Percentiles rank a stretch among this genome's conserved stretches.
phyloP scores from a whole-genome alignment of 164 flowering plant species.

The Umbilicus rupestris region DNA sequence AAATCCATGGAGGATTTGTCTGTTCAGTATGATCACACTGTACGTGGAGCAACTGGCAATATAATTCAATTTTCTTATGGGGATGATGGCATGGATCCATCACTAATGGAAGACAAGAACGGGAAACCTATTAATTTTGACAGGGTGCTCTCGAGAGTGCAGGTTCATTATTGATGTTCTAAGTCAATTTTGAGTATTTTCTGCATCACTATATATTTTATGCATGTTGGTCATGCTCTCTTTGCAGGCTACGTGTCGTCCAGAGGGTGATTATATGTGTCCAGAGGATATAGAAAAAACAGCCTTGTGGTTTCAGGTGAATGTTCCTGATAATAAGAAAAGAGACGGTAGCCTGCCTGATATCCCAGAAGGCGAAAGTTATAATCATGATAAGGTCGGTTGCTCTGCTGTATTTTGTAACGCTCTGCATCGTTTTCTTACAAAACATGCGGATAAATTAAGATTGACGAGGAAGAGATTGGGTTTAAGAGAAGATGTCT shows the following conservation, averaged over 20 bases:
- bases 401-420: conserved; percentile 44
- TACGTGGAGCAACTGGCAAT: conserved; percentile 66
- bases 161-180: conserved; percentile 32
- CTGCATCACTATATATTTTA: not conserved
- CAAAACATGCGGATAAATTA: conserved; percentile 14
- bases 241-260: conserved; percentile 78
- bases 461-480: conserved; percentile 20
- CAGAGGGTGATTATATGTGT: conserved; percentile 29
- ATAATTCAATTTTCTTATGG: conserved; percentile 88
- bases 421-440: conserved; percentile 33
- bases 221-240: not conserved
- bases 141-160: conserved; percentile 55
- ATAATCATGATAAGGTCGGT: conserved; percentile 23
- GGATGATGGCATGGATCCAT: conserved; percentile 98
- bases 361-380: not conserved
- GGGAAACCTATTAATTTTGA: conserved; percentile 74
- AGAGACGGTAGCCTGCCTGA: not conserved
- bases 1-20: conserved; percentile 84
- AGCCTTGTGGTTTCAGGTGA: conserved; percentile 23
- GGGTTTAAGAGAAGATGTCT: conserved; percentile 22
- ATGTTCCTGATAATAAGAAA: not conserved
- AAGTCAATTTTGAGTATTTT: not conserved
- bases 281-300: conserved; percentile 30
- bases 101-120: conserved; percentile 72
- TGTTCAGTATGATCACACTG: conserved; percentile 73